Evolutionary conservation across 345 rosid species (phyloP), one percentile per base, ranked within the genome.

Genomic region (Melaleuca quinquenervia): DNA sequence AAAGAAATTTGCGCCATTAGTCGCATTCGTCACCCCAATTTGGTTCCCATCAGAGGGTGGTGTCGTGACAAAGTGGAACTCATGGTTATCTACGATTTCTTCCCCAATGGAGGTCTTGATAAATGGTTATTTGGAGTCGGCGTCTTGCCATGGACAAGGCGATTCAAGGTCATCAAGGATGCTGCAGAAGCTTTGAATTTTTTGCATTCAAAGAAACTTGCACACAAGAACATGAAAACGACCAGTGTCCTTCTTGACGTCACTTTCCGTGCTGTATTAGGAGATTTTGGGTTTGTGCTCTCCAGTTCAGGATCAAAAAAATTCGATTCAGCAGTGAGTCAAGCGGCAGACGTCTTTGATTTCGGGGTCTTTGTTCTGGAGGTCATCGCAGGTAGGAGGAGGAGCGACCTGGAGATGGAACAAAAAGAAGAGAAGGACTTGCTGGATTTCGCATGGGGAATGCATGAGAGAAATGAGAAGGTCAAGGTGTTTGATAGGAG

Each of bases 141-240:
- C 7, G 90, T 91, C 52, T 91, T 92, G 83, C 93, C 92, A 0
- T 92, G 94, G 93, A 90, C 91, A 41, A 84, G 91, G 51, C 85
- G 92, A 36, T 86, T 89, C 48, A 93, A 88, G 76, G 91, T 88
- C 6, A 82, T 92, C 75, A 91, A 86, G 84, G 93, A 90, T 45
- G 90, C 83, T 1, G 91, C 93, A 0, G 91, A 92, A 21, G 93
- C 87, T 5, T 87, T 93, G n/a, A 85, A 85, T 56, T 92, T 91
- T 87, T 83, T 90, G 74, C 91, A 91, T 36, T 90, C 91, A 0
- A 87, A 88, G 88, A 89, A 89, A 24, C 91, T 90, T 0, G 87
- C 95, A 16, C 94, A 90, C 90, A 93, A 92, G 88, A 93, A 93
- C 85, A 86, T 92, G 93, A 93, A 89, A 85, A 87, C 90, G 11